Conservation (phyloP, 805 yeast species). For the Cephaloascus fragrans region DNA sequence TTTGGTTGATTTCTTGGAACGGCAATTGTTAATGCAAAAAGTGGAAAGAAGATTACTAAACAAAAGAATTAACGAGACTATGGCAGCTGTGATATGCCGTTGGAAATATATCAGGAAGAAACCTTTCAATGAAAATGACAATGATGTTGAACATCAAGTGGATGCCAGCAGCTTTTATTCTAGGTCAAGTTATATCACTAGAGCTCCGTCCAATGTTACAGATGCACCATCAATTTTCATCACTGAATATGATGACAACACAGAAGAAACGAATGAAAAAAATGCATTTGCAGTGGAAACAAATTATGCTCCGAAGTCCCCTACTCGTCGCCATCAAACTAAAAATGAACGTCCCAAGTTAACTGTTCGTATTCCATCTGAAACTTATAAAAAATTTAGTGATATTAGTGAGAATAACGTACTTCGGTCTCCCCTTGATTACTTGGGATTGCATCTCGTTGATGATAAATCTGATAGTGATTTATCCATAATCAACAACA, state of each 20-base stretch:
- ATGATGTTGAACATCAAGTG: slow-evolving; percentile 14
- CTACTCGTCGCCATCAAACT: neutral
- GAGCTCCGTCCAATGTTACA: neutral
- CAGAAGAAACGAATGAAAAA: slow-evolving; percentile 4
- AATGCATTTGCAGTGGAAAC: neutral
- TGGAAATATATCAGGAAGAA: slow-evolving; percentile 29
- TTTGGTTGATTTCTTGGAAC: slow-evolving; percentile 58
- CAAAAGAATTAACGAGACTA: slow-evolving; percentile 32
- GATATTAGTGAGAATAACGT: neutral
- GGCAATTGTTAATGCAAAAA: slow-evolving; percentile 47
- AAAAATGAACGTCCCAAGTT: neutral
- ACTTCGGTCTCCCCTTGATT: neutral
- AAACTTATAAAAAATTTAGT: neutral
- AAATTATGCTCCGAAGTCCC: neutral
- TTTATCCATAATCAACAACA: slow-evolving; percentile 9
- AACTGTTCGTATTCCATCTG: neutral
- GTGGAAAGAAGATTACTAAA: slow-evolving; percentile 37
- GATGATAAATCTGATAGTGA: slow-evolving; percentile 2
- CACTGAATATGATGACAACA: slow-evolving; percentile 5
- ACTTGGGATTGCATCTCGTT: neutral
- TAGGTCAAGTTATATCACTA: neutral
- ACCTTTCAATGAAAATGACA: slow-evolving; percentile 1
- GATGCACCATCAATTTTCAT: slow-evolving; percentile 9
- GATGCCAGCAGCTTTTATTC: neutral
- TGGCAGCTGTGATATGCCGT: slow-evolving; percentile 37